Evolutionary conservation across 176 grass and related monocot genomes (phyloP).

Genomic region (Phragmites australis): DNA sequence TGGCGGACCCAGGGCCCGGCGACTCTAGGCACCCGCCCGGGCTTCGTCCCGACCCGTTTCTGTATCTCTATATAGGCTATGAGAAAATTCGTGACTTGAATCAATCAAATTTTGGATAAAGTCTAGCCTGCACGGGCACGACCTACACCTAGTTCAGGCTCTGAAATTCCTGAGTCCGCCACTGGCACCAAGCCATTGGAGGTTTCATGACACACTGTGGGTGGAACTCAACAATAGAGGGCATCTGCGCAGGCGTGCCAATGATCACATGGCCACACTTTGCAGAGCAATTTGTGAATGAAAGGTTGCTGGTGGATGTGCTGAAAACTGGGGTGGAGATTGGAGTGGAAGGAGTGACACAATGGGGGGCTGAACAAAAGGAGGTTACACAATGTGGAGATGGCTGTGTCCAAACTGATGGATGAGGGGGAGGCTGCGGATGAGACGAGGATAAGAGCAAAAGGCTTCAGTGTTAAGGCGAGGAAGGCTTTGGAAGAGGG

Average conservation of each 20-base stretch:
- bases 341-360: conserved; percentile 39
- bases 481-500: conserved; percentile 56
- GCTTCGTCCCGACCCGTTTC: too few relatives aligned
- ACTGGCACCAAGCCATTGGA: conserved; percentile 61
- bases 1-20: too few relatives aligned
- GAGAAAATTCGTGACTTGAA: too few relatives aligned
- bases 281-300: conserved; percentile 60
- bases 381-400: conserved; percentile 34
- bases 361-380: conserved; percentile 29
- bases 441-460: conserved; percentile 53
- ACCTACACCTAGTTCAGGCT: too few relatives aligned
- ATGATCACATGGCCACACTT: conserved; percentile 75
- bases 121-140: too few relatives aligned
- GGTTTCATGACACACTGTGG: conserved; percentile 71
- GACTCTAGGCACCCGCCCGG: too few relatives aligned
- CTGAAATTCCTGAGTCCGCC: too few relatives aligned
- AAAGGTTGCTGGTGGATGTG: conserved; percentile 65
- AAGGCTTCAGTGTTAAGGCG: conserved; percentile 46
- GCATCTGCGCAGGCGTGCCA: conserved; percentile 53
- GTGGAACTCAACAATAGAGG: conserved; percentile 73
- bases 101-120: too few relatives aligned
- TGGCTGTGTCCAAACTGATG: conserved; percentile 45
- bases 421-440: conserved; percentile 42
- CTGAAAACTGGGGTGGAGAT: conserved; percentile 55
- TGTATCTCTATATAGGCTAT: too few relatives aligned